Evolutionary conservation across 2,329 filamentous ascomycete species (phyloP), one percentile per base, ranked within the genome.

Genomic region (Pseudocercospora cruenta): DNA sequence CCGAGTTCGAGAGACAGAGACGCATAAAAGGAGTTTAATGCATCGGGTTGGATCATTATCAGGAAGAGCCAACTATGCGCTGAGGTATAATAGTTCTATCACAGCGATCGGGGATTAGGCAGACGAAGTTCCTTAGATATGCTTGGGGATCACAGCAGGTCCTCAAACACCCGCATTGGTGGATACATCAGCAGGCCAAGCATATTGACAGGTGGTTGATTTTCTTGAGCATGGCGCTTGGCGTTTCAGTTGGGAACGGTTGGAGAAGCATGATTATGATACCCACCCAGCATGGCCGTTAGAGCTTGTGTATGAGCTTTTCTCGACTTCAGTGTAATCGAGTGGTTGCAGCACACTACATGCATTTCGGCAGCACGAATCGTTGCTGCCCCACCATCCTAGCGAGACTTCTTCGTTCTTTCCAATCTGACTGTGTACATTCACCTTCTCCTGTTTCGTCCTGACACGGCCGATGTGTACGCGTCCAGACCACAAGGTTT

Each of bases 1-100:
- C 60, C 36, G 61, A 67, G 14, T 72, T 70, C 54, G 57, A 49
- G 7, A 62, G 62, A 66, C 64, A 67, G 45, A 53, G 49, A 36
- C 62, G 54, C 45, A 57, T 63, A n/a, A 24, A 19, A 60, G 62
- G 57, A 16, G 49, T 51, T 21, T 51, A 19, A 63, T 33, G 28
- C 43, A 49, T 24, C 31, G 47, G 36, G 51, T 54, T n/a, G n/a
- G 14, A 55, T 4, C 39, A 43, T 43, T 8, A 16, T n/a, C 36
- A 39, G 36, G 14, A n/a, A n/a, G 14, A 5, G 36, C 14, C 16
- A 16, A 1, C 16, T 43, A 43, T 9, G 39, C 39, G 4, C 14
- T n/a, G 36, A 5, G 36, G 5, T 16, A 16, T 39, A 1, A n/a
- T n/a, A 14, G 36, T n/a, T 12, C 4, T 14, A n/a, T 39, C 36